Evolutionary conservation across 768 basidiomycete species (phyloP), one percentile per base, ranked within the genome.

Genomic region (Rhizopogon roseolus): DNA sequence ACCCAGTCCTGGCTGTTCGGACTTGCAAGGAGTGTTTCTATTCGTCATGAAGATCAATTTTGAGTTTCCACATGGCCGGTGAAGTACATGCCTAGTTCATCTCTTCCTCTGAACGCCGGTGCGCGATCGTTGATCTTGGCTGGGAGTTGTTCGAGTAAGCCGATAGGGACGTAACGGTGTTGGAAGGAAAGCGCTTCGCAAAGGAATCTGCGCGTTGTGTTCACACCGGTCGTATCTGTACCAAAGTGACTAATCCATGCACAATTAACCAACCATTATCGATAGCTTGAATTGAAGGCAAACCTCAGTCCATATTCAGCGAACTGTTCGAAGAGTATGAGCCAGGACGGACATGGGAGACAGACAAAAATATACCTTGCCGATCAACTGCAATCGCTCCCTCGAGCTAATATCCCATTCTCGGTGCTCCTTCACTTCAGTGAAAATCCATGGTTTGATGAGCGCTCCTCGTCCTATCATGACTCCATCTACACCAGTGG

Each of bases 381-480:
- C 76, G 43, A 94, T 80, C 25, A 87, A 71, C 41, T 92, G 91
- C 40, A 97, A 72, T 32, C 94, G 76, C 71, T 97, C 94, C 6
- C 84, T 76, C 13, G 91, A 81, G 62, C 84, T 88, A 61, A 94
- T 95, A 64, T 95, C 93, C 94, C 95, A 98, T 64, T 97, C 94
- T 25, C 93, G 71, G 19, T 74, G 78, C 64, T 98, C 97, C 66
- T 93, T 88, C 64, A 98, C 82, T 69, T 99, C 97, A 0, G 93
- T 96, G 69, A 95, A 96, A 50, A 95, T 86, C 90, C 90, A 93
- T 1, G 92, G 90, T 70, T 99, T 99, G 69, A 98, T 97, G 46
- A 98, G 73, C 0, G 94, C 96, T 0, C 97, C 97, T 19, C 97
- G 78, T 1, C 86, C 97, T 36, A 98, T 80, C 97, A 99, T 98